These are phyloP conservation scores for Solanum rostratum DNA, from an alignment of 257 asterid genomes.

Conservation along the genomic window DNA sequence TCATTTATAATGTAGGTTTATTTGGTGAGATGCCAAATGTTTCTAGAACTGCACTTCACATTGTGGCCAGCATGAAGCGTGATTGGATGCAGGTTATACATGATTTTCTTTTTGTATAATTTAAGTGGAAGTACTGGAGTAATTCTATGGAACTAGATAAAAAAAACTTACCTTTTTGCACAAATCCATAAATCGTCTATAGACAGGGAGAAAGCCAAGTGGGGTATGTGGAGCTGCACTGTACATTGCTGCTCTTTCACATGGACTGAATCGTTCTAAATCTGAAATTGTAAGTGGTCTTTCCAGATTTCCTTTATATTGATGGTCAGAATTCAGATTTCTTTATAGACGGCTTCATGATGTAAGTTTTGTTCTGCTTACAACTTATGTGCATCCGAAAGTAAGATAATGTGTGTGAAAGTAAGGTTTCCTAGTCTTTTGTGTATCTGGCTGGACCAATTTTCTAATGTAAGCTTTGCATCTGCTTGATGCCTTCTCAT, in stretches of 20 bases:
- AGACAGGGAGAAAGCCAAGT: slow-evolving; percentile 97
- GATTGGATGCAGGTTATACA: slow-evolving; percentile 82
- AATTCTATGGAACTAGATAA: neutral
- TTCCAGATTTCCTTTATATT: neutral
- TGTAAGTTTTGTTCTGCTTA: neutral
- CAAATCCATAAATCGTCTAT: slow-evolving; percentile 9
- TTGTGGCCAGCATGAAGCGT: slow-evolving; percentile 72
- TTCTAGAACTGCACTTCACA: slow-evolving; percentile 16
- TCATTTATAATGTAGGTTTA: slow-evolving; percentile 35
- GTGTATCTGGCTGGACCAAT: neutral
- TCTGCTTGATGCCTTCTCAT: neutral
- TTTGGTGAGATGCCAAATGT: slow-evolving; percentile 18
- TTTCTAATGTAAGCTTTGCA: neutral
- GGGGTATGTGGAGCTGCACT: slow-evolving; percentile 93
- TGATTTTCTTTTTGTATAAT: neutral
- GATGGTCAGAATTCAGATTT: neutral
- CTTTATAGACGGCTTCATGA: neutral
- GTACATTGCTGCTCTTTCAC: slow-evolving; percentile 67
- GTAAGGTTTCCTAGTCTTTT: neutral
- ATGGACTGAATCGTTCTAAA: slow-evolving; percentile 54
- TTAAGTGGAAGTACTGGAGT: neutral
- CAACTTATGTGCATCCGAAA: neutral
- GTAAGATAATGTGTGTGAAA: neutral
- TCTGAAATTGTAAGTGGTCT: slow-evolving; percentile 54
- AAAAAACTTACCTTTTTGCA: neutral